Conservation (phyloP, 1,139 yeast species). For the Protomyces inouyei region DNA sequence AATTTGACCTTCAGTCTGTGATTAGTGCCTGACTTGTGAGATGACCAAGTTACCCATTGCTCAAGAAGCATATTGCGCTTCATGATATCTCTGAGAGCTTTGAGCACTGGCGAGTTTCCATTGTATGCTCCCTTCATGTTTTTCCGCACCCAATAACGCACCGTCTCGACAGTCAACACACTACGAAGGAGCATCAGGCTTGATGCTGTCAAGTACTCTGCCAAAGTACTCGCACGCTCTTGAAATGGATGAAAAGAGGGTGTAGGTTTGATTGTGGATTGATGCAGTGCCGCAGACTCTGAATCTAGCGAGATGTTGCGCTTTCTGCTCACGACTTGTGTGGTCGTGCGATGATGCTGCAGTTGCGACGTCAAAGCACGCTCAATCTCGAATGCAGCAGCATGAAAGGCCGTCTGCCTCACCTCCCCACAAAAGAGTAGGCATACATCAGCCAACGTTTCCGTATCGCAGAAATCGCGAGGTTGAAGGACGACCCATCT, state of each 20-base stretch:
- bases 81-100: background rate
- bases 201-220: background rate
- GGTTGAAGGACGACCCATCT: background rate
- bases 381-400: background rate
- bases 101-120: background rate
- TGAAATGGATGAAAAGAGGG: background rate
- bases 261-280: too few species aligned
- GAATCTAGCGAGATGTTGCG: background rate
- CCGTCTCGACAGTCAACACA: background rate
- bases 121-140: background rate
- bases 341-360: background rate
- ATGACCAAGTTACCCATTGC: background rate
- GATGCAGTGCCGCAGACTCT: background rate
- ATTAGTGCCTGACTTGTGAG: background rate
- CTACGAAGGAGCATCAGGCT: background rate
- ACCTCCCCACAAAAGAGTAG: background rate
- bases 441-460: background rate
- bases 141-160: background rate
- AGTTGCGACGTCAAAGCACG: background rate
- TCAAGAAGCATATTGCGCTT: background rate
- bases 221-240: background rate
- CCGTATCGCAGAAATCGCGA: background rate
- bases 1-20: background rate
- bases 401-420: background rate
- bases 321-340: background rate